Base-by-base conservation (phyloP, 2,329 filamentous ascomycete genomes). In the Colletotrichum tofieldiae region DNA sequence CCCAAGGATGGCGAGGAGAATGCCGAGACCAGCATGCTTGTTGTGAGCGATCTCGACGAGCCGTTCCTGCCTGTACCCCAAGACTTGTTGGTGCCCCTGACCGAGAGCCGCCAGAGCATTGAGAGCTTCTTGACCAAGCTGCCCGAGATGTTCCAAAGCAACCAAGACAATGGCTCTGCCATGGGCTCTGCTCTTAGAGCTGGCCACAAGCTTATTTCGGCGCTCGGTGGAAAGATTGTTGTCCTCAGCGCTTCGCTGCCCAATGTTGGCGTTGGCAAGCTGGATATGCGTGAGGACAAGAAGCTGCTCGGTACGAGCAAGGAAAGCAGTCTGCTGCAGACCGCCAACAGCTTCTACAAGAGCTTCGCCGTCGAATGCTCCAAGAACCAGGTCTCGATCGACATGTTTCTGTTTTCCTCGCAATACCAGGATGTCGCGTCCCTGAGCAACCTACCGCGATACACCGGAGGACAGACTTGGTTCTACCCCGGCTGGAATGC, bases 401-500 rank as follows among this genome's bases (percentile, higher is more conserved):
- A 98, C 81, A 98, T 98, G 95, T 98, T 98, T 86, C 87, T 98
- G 62, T 98, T 98, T 85, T 96, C 94, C 5, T 95, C 94, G 20
- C 94, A 96, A 80, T 98, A 99, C 82, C 96, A 98, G 83, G 96
- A 99, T 81, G 96, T 99, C 63, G 96, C 96, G 6, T 98, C 95
- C 41, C 87, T 99, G 65, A 98, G 95, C 86, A 98, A 98, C 82
- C 87, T 99, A 60, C 96, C 96, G 58, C 89, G 96, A 77, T 99
- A 98, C 81, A 98, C 96, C 32, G 96, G 96, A 81, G 96, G 96
- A 29, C 96, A 98, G 81, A 99, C 96, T 1, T 98, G 96, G 87
- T 98, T 98, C 86, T 99, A 99, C 80, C 96, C 96, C 18, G 96
- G 94, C 32, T 99, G 96, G 95, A 98, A 98, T 78, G 96, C 96